Conservation (phyloP, 768 basidiomycete genomes). For the Leccinum obscurum region DNA sequence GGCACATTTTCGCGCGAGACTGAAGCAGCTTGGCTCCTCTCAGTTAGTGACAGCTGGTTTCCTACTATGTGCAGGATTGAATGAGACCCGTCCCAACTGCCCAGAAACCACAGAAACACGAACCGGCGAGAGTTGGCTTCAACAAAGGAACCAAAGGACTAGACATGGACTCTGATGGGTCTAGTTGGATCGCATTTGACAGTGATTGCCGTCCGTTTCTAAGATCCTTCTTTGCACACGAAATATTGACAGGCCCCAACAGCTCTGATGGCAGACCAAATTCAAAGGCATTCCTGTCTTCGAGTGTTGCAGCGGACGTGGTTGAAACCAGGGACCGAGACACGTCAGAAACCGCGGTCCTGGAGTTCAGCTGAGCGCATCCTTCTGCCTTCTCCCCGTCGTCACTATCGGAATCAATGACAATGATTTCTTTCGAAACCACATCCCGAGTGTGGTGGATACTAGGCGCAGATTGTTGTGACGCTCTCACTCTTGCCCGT, state of each 20-base stretch:
- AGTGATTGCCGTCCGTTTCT: neutral
- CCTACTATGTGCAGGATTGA: conserved; percentile 4
- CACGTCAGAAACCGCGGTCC: neutral
- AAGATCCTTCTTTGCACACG: neutral
- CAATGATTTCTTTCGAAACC: conserved; percentile 45
- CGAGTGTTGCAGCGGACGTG: neutral
- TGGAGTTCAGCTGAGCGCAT: neutral
- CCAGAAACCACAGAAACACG: conserved; percentile 9
- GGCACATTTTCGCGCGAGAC: neutral
- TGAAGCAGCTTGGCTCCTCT: neutral
- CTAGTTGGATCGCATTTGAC: neutral
- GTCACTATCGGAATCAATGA: conserved; percentile 67
- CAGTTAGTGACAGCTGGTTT: neutral
- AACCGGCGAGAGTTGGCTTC: conserved; percentile 7
- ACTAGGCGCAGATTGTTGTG: neutral
- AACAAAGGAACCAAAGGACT: conserved; percentile 21
- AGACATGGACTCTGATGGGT: conserved; percentile 15
- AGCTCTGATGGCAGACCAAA: conserved; percentile 32
- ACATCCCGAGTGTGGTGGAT: neutral
- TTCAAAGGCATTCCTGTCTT: neutral
- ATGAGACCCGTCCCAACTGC: neutral
- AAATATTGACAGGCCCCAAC: conserved; percentile 10
- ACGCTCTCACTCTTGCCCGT: conserved; percentile 17
- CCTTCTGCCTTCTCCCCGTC: conserved; percentile 11
- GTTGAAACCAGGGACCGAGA: neutral